These are phyloP conservation scores for Trichothecium roseum DNA, from an alignment of 2,329 filamentous ascomycete genomes.

Conservation along the genomic window DNA sequence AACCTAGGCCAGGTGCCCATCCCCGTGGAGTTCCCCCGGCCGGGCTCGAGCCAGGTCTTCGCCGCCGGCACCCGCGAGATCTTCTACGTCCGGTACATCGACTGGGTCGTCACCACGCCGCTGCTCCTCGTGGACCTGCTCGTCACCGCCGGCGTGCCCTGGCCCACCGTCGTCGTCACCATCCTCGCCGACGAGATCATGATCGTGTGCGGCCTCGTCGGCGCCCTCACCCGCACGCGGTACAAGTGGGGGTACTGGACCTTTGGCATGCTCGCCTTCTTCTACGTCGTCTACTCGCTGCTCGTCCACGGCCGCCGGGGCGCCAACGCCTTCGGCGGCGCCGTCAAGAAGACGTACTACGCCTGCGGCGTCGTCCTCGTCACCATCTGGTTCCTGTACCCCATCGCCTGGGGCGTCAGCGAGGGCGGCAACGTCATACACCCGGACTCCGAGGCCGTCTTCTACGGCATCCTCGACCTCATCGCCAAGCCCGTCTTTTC, in stretches of 20 bases:
- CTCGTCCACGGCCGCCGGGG: constrained; percentile 32
- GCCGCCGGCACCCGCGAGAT: constrained; percentile 43
- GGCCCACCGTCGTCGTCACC: constrained; percentile 40
- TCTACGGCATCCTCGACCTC: constrained; percentile 58
- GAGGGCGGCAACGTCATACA: constrained; percentile 44
- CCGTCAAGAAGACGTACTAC: constrained; percentile 42
- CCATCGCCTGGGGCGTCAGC: constrained; percentile 39
- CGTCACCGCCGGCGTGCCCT: constrained; percentile 45
- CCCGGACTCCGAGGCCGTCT: constrained; percentile 55
- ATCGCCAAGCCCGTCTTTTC: constrained; percentile 56
- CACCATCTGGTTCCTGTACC: constrained; percentile 44
- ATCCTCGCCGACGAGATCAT: constrained; percentile 38
- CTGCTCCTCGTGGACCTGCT: constrained; percentile 52
- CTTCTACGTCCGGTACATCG: constrained; percentile 44
- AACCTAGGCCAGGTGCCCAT: constrained; percentile 35
- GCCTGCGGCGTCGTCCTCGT: constrained; percentile 47
- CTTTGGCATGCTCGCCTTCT: constrained; percentile 35
- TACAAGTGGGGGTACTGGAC: constrained; percentile 50
- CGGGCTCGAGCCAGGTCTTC: constrained; percentile 24
- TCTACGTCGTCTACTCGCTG: constrained; percentile 33
- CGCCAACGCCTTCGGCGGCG: constrained; percentile 40
- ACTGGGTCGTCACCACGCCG: constrained; percentile 51
- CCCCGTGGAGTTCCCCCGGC: constrained; percentile 41
- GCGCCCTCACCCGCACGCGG: constrained; percentile 32
- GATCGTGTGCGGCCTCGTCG: constrained; percentile 31